Evolutionary conservation across 73 alveolate species (phyloP), one percentile per base, ranked within the genome.

Genomic region (Blepharisma stoltei): DNA sequence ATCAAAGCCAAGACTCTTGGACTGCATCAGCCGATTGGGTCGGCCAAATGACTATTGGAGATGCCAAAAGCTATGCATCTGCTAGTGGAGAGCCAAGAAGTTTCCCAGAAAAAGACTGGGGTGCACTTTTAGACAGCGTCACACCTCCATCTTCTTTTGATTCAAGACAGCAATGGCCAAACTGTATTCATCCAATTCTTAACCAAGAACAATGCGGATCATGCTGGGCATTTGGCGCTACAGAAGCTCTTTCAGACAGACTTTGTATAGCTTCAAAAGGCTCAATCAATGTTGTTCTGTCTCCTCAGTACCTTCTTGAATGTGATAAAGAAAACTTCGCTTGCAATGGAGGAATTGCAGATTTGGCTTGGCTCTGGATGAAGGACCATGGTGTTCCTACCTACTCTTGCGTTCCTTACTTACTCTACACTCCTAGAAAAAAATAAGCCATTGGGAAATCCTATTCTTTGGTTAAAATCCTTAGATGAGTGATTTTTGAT

Each of bases 161-260:
- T 54, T 76, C 88, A 67, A 86, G 94, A 83, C 49, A 78, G 7
- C 48, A 89, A 55, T 53, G 88, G 80, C 77, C 87, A 18, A 81
- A 83, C 50, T 87, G 92, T 43, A 86, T 85, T 7, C 93, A 82
- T 54, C 85, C 85, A 11, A 75, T 91, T 60, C 88, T 89, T 84
- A 88, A 91, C 53, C 92, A 91, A 60, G 73, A 88, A 90, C 89
- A 82, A 69, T 95, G 98, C 79, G 98, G 99, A 32, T 95, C 98
- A 21, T 95, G 99, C 87, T 95, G 99, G 98, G 99, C 99, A 37
- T 93, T 95, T 78, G 98, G 96, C 6, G 94, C 98, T 20, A 92
- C 92, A 9, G 99, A 94, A 75, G 87, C 98, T 6, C 80, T 95
- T 86, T 88, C 95, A 69, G 99, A 95, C 88, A 93, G 99, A 87